Evolutionary conservation across 1,284 basidiomycete species (phyloP).

Genomic region (Microbotryum scabiosae): DNA sequence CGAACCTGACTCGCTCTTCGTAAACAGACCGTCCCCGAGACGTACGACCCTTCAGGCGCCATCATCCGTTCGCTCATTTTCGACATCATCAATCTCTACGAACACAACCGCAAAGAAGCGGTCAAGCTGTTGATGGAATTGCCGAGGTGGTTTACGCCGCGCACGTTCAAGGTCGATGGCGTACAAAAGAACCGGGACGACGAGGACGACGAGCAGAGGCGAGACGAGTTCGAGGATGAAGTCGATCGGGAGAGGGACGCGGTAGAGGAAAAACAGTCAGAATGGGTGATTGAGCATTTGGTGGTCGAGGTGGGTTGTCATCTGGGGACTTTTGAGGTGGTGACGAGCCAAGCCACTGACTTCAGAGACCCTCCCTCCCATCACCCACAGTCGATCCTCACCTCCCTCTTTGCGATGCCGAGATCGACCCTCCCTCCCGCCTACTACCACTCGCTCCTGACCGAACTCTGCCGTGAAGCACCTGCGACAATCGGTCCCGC

Average conservation of each 20-base stretch:
- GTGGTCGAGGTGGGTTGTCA: slow-evolving; percentile 57
- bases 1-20: slow-evolving; percentile 10
- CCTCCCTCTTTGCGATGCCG: slow-evolving; percentile 67
- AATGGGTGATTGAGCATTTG: slow-evolving; percentile 62
- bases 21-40: slow-evolving; percentile 16
- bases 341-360: not conserved
- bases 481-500: slow-evolving; percentile 89
- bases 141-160: slow-evolving; percentile 71
- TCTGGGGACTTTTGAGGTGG: too few relatives aligned
- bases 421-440: slow-evolving; percentile 65
- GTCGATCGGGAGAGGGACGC: not conserved
- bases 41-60: slow-evolving; percentile 17
- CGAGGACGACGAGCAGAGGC: slow-evolving; percentile 44
- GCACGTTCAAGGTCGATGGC: slow-evolving; percentile 56
- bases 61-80: slow-evolving; percentile 54
- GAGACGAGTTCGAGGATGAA: not conserved
- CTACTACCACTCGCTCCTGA: slow-evolving; percentile 82
- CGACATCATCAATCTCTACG: slow-evolving; percentile 86
- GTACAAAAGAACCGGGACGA: slow-evolving; percentile 41
- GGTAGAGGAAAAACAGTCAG: slow-evolving; percentile 37
- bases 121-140: slow-evolving; percentile 78
- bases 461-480: slow-evolving; percentile 86
- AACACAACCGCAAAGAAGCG: slow-evolving; percentile 92
- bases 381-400: slow-evolving; percentile 51
- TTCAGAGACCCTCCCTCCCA: not conserved